Conservation (phyloP, 2,329 filamentous ascomycete species). For the Colletotrichum cuscutae region DNA sequence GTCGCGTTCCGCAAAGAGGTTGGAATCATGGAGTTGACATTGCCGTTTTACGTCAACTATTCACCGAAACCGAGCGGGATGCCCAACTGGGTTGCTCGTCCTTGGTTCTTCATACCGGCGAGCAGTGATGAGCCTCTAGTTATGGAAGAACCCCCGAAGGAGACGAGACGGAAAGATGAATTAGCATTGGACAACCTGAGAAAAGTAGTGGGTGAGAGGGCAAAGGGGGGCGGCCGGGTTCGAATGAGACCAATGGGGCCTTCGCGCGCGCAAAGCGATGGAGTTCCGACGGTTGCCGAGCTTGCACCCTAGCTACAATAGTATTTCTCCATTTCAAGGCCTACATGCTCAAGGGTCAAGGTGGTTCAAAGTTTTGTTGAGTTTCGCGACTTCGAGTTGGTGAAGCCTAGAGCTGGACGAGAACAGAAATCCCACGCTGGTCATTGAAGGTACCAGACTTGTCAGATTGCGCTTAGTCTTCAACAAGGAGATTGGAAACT, state of each 20-base stretch:
- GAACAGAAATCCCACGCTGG: neutral
- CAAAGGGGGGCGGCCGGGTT: neutral
- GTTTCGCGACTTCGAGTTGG: neutral
- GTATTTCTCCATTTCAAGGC: neutral
- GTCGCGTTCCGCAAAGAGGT: neutral
- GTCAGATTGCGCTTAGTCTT: neutral
- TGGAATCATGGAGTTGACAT: neutral
- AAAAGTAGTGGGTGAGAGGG: neutral
- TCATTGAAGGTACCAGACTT: neutral
- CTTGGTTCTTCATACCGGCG: slow-evolving; percentile 8
- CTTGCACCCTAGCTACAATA: neutral
- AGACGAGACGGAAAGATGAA: neutral
- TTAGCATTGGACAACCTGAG: neutral
- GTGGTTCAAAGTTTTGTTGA: neutral
- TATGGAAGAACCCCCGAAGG: neutral
- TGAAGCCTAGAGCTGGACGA: neutral
- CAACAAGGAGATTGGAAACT: neutral
- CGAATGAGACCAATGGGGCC: neutral
- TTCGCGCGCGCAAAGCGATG: neutral
- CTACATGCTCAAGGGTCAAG: neutral
- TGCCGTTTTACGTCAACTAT: slow-evolving; percentile 16
- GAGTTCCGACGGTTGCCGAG: neutral
- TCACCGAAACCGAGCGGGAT: neutral
- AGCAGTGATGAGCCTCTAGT: neutral
- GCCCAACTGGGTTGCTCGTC: neutral